Conservation (phyloP, 2,329 filamentous ascomycete species). For the Xenoacremonium recifei region DNA sequence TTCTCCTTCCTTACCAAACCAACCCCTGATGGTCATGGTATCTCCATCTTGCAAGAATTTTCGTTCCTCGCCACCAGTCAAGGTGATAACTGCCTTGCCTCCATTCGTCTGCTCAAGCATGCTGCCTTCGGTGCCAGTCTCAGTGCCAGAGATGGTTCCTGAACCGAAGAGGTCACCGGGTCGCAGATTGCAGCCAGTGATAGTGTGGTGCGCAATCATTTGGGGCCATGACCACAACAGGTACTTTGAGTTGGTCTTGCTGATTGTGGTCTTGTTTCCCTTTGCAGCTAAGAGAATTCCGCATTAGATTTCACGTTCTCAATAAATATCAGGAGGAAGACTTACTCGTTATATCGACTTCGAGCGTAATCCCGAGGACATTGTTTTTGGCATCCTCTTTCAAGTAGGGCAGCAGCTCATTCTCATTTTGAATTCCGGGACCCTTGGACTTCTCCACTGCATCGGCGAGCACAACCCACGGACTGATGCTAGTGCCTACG, state of each 20-base stretch:
- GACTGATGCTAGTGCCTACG: slow-evolving; percentile 58
- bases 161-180: slow-evolving; percentile 75
- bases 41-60: slow-evolving; percentile 75
- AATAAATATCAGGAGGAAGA: not conserved
- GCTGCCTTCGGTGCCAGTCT: slow-evolving; percentile 64
- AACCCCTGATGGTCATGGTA: slow-evolving; percentile 63
- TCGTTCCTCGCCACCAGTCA: slow-evolving; percentile 65
- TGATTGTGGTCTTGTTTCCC: not conserved
- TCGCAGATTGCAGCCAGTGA: slow-evolving; percentile 73
- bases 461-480: slow-evolving; percentile 62
- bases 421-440: slow-evolving; percentile 31
- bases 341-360: slow-evolving; percentile 32
- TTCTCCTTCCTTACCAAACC: slow-evolving; percentile 62
- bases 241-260: slow-evolving; percentile 34
- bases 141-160: slow-evolving; percentile 70
- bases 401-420: slow-evolving; percentile 42
- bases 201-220: slow-evolving; percentile 79
- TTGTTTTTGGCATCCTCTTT: slow-evolving; percentile 49
- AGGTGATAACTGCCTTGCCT: slow-evolving; percentile 62
- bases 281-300: not conserved
- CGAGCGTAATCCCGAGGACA: slow-evolving; percentile 36
- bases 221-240: slow-evolving; percentile 80
- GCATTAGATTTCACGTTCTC: not conserved
- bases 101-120: slow-evolving; percentile 70
- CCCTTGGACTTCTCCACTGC: slow-evolving; percentile 42